phyloP scores from a whole-genome alignment of 345 rosid species.

The Microthlaspi erraticum region DNA sequence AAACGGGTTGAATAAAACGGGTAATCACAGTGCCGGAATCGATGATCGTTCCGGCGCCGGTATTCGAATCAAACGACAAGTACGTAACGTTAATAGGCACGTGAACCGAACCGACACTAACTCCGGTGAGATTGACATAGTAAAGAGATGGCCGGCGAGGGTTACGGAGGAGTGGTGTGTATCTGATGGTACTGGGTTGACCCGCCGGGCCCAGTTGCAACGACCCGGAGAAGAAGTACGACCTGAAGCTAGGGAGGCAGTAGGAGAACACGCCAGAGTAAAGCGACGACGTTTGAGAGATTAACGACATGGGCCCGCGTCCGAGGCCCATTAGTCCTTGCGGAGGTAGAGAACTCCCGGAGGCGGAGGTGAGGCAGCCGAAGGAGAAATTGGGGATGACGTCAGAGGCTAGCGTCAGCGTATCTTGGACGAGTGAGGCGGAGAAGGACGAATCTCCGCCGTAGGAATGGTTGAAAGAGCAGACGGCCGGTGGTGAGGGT shows the following conservation, averaged over 20 bases:
- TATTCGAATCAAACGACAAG: slow-evolving; percentile 58
- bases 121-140: slow-evolving; percentile 80
- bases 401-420: slow-evolving; percentile 57
- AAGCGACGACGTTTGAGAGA: slow-evolving; percentile 65
- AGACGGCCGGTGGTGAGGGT: slow-evolving; percentile 36
- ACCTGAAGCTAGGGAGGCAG: slow-evolving; percentile 84
- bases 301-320: slow-evolving; percentile 73
- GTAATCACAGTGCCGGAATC: slow-evolving; percentile 94
- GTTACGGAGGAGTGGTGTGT: slow-evolving; percentile 68
- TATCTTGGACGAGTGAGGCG: slow-evolving; percentile 67
- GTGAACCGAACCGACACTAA: slow-evolving; percentile 65
- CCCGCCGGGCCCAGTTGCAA: slow-evolving; percentile 72
- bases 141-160: slow-evolving; percentile 87
- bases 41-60: slow-evolving; percentile 82
- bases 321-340: slow-evolving; percentile 89
- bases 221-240: slow-evolving; percentile 83
- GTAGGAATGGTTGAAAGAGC: slow-evolving; percentile 82
- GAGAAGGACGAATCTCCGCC: slow-evolving; percentile 82
- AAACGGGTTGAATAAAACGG: slow-evolving; percentile 67
- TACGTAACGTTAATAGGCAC: slow-evolving; percentile 54
- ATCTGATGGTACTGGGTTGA: slow-evolving; percentile 67
- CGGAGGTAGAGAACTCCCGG: slow-evolving; percentile 73
- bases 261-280: slow-evolving; percentile 82
- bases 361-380: slow-evolving; percentile 63
- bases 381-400: slow-evolving; percentile 58